phyloP scores from a whole-genome alignment of 2,329 filamentous ascomycete genomes.

The Colletotrichum scovillei region DNA sequence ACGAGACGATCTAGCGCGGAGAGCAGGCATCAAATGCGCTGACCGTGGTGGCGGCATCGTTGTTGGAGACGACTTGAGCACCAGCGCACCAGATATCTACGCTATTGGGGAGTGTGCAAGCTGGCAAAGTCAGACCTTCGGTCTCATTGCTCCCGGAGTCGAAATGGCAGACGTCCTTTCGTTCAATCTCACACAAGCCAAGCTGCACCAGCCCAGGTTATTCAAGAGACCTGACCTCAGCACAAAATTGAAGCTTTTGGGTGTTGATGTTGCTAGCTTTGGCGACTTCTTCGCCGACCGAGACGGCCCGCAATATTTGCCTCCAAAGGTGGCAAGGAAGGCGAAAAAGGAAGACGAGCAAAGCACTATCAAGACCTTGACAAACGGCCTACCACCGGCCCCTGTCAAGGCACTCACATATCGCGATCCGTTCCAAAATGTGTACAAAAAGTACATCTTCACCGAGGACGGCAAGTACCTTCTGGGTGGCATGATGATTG shows the following conservation, averaged over 20 bases:
- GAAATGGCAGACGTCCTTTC: conserved; percentile 94
- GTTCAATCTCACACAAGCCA: conserved; percentile 90
- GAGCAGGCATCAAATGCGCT: conserved; percentile 77
- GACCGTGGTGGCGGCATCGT: conserved; percentile 82
- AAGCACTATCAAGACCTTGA: conserved; percentile 58
- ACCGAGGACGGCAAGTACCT: conserved; percentile 90
- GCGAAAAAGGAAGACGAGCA: conserved; percentile 48
- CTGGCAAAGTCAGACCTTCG: conserved; percentile 88
- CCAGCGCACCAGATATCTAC: conserved; percentile 79
- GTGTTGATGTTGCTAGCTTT: conserved; percentile 92
- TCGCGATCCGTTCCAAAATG: conserved; percentile 86
- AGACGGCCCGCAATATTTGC: conserved; percentile 83
- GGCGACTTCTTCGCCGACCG: conserved; percentile 93
- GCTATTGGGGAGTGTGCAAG: conserved; percentile 92
- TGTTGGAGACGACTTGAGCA: conserved; percentile 74
- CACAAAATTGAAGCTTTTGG: conserved; percentile 90
- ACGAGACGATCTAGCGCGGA: conserved; percentile 79
- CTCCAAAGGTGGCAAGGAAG: conserved; percentile 62
- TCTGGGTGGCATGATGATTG: conserved; percentile 97
- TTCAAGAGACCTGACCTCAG: conserved; percentile 90
- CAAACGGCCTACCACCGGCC: conserved; percentile 64
- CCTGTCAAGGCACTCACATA: conserved; percentile 88
- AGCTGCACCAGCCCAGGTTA: conserved; percentile 72
- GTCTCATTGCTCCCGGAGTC: conserved; percentile 87
- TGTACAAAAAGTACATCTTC: conserved; percentile 96